Conservation (phyloP, 2,329 filamentous ascomycete genomes). For the Trichoderma polysporum region DNA sequence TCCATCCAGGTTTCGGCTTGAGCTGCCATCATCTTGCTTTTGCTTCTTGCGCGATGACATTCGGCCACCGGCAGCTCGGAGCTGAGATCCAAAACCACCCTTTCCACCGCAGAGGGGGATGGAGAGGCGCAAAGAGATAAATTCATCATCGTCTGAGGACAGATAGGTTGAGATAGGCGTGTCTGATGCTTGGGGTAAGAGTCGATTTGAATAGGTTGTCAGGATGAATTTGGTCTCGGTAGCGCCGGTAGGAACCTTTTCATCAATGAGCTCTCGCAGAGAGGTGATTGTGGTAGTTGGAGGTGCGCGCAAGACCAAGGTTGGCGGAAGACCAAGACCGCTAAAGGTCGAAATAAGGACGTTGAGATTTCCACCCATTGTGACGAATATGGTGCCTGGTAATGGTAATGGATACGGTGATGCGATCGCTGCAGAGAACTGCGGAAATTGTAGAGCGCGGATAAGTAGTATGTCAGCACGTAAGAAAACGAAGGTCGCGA, state of each 20-base stretch:
- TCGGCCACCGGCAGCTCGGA: conserved; percentile 92
- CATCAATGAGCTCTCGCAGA: conserved; percentile 62
- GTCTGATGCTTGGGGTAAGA: conserved; percentile 56
- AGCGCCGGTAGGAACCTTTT: conserved; percentile 59
- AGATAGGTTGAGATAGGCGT: conserved; percentile 63
- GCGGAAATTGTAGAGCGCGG: neutral
- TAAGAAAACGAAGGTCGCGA: neutral
- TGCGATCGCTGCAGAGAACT: neutral
- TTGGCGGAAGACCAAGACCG: conserved; percentile 79
- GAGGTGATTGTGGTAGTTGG: conserved; percentile 64
- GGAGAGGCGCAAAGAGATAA: conserved; percentile 80
- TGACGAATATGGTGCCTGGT: neutral
- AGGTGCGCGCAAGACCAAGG: conserved; percentile 72
- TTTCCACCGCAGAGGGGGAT: conserved; percentile 86
- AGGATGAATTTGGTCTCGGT: conserved; percentile 66
- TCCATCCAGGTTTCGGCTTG: conserved; percentile 90
- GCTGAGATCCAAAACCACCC: conserved; percentile 94
- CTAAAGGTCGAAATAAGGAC: conserved; percentile 82
- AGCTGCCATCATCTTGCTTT: conserved; percentile 81
- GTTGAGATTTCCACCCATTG: conserved; percentile 55
- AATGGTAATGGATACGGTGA: neutral
- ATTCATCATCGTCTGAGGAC: conserved; percentile 55
- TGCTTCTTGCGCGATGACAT: conserved; percentile 96
- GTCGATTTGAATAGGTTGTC: conserved; percentile 77
- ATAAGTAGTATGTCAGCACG: neutral